A percentile compares a stretch with the other conserved stretches of the same genome.
These are phyloP conservation scores for Aureobasidium melanogenum DNA, from an alignment of 2,329 filamentous ascomycete genomes.

Conservation along the genomic window DNA sequence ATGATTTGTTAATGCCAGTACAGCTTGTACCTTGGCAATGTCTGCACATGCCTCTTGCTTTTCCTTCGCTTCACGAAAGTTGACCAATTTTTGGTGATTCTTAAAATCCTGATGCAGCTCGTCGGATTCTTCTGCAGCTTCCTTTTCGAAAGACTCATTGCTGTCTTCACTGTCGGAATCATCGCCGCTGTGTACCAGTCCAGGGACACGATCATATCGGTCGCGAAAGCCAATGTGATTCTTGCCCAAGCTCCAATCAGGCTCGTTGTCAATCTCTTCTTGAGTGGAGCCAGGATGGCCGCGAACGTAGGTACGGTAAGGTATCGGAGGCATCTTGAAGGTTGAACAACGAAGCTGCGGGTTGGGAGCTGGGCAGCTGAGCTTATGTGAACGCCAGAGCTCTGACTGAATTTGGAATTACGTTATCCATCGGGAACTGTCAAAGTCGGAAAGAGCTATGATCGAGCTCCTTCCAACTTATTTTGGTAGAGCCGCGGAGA, in stretches of 20 bases:
- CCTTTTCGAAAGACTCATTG: slow-evolving; percentile 16
- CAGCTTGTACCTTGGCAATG: not conserved
- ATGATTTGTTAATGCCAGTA: not conserved
- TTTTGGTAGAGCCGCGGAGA: not conserved
- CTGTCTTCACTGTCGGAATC: slow-evolving; percentile 15
- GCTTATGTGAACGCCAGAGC: not conserved
- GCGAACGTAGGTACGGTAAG: slow-evolving; percentile 23
- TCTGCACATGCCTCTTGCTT: slow-evolving; percentile 17
- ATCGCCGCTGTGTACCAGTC: slow-evolving; percentile 29
- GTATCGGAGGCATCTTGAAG: slow-evolving; percentile 22
- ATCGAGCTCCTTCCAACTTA: not conserved
- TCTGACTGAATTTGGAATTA: not conserved
- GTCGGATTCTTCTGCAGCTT: slow-evolving; percentile 21
- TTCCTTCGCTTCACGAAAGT: slow-evolving; percentile 30
- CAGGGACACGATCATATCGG: slow-evolving; percentile 28
- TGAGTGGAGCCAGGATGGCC: slow-evolving; percentile 32
- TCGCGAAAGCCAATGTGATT: slow-evolving; percentile 35
- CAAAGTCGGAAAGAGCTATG: not conserved
- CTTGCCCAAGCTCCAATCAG: slow-evolving; percentile 32
- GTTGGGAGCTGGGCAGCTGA: not conserved
- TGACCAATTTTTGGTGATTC: slow-evolving; percentile 27
- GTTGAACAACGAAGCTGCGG: not conserved
- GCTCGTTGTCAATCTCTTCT: slow-evolving; percentile 35
- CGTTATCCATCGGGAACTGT: not conserved
- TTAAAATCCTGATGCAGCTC: slow-evolving; percentile 21